Evolutionary conservation across 2,329 filamentous ascomycete genomes (phyloP).

Genomic region (Aureobasidium sp.): DNA sequence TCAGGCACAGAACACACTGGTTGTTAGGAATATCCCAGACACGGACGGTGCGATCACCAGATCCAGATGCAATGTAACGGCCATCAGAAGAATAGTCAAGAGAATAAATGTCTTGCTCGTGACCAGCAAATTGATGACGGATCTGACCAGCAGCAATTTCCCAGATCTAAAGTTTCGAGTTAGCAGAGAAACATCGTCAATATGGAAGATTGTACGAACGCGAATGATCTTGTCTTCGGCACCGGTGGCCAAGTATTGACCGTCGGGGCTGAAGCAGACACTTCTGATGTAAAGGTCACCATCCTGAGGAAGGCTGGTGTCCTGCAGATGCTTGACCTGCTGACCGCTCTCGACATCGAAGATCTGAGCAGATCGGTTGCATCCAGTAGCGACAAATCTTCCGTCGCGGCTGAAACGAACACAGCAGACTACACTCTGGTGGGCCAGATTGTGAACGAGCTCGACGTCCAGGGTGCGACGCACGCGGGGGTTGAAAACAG

Average conservation of each 20-base stretch:
- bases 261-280: constrained; percentile 97
- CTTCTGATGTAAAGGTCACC: constrained; percentile 95
- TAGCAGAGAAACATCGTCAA: constrained; percentile 8
- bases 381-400: constrained; percentile 91
- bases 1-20: constrained; percentile 72
- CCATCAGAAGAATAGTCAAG: constrained; percentile 92
- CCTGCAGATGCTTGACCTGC: constrained; percentile 83
- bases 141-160: constrained; percentile 79
- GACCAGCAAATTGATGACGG: constrained; percentile 86
- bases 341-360: constrained; percentile 84
- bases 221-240: constrained; percentile 96
- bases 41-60: constrained; percentile 86
- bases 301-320: constrained; percentile 75
- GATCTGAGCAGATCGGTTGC: constrained; percentile 98
- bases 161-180: constrained; percentile 64
- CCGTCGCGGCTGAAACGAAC: constrained; percentile 94
- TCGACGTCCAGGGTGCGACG: constrained; percentile 88
- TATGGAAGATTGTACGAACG: constrained; percentile 44
- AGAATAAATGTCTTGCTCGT: constrained; percentile 98
- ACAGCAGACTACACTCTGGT: constrained; percentile 96
- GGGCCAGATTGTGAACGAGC: constrained; percentile 81
- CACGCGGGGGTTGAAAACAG: constrained; percentile 89
- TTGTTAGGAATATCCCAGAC: constrained; percentile 92
- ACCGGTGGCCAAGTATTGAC: constrained; percentile 86
- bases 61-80: constrained; percentile 88